Percentiles rank a stretch among this genome's conserved stretches.
Evolutionary conservation across 2,329 filamentous ascomycete genomes (phyloP).

Genomic region (Clonostachys chloroleuca): DNA sequence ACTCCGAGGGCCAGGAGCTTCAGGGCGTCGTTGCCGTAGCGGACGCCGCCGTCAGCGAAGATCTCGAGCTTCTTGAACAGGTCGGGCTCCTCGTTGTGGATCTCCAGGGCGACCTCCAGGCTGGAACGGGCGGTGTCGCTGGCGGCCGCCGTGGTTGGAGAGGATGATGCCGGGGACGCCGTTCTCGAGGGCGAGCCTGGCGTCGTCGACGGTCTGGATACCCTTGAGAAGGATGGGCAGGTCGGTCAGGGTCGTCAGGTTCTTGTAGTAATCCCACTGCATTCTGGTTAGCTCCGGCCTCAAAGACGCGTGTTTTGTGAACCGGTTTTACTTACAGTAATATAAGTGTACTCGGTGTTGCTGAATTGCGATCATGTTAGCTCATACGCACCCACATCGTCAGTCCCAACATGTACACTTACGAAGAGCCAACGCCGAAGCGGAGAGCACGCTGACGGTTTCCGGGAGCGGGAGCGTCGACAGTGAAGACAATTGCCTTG

Average conservation of each 20-base stretch:
- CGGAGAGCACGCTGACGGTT: constrained; percentile 34
- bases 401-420: not conserved
- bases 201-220: constrained; percentile 28
- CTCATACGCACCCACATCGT: not conserved
- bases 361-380: constrained; percentile 30
- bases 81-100: constrained; percentile 26
- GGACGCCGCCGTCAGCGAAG: constrained; percentile 34
- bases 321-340: not conserved
- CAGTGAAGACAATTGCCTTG: constrained; percentile 28
- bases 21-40: constrained; percentile 35
- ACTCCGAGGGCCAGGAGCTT: constrained; percentile 37
- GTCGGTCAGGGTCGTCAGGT: constrained; percentile 23
- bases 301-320: not conserved
- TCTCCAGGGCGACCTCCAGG: constrained; percentile 31
- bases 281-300: not conserved
- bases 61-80: constrained; percentile 31
- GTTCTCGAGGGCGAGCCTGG: constrained; percentile 19
- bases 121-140: constrained; percentile 29
- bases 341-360: constrained; percentile 11
- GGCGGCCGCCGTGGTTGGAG: constrained; percentile 36
- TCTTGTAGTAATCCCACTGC: constrained; percentile 28
- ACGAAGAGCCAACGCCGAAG: constrained; percentile 28
- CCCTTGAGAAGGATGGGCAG: constrained; percentile 35
- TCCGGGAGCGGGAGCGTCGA: constrained; percentile 31
- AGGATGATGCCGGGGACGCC: constrained; percentile 27